A percentile compares a stretch with the other conserved stretches of the same genome.
These are phyloP conservation scores for Kurtzmaniella cleridarum DNA, from an alignment of 805 yeast species.

Conservation along the genomic window DNA sequence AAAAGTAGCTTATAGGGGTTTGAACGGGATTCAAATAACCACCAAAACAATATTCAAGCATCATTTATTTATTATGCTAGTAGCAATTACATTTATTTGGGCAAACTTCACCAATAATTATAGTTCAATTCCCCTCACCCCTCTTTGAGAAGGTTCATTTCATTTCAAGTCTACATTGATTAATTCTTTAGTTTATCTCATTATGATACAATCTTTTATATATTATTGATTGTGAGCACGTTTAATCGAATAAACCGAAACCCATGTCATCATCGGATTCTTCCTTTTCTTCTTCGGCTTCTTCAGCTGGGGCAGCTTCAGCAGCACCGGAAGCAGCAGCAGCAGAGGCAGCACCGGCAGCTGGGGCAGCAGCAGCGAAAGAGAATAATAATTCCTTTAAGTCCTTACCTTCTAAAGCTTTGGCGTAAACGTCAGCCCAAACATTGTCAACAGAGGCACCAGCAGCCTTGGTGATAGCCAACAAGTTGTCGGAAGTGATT, in stretches of 20 bases:
- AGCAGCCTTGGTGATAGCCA: constrained; percentile 75
- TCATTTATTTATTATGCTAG: no score
- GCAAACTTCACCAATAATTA: no score
- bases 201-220: constrained; percentile 1
- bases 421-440: constrained; percentile 87
- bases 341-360: constrained; percentile 30
- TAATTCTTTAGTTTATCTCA: not conserved
- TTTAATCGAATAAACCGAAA: constrained; percentile 96
- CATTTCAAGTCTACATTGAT: no score
- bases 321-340: constrained; percentile 31
- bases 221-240: constrained; percentile 2
- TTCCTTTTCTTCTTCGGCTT: constrained; percentile 63
- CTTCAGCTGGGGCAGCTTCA: constrained; percentile 63
- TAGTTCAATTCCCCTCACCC: no score
- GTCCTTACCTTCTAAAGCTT: constrained; percentile 82
- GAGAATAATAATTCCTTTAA: constrained; percentile 68
- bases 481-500: constrained; percentile 81
- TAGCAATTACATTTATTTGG: no score
- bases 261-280: constrained; percentile 83
- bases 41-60: no score
- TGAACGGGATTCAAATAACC: no score
- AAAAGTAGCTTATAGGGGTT: no score
- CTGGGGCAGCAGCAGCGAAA: constrained; percentile 45
- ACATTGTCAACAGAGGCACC: constrained; percentile 73
- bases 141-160: no score